These are phyloP conservation scores for Vachellia pachyceras DNA, from an alignment of 306 rosid species.

Conservation along the genomic window DNA sequence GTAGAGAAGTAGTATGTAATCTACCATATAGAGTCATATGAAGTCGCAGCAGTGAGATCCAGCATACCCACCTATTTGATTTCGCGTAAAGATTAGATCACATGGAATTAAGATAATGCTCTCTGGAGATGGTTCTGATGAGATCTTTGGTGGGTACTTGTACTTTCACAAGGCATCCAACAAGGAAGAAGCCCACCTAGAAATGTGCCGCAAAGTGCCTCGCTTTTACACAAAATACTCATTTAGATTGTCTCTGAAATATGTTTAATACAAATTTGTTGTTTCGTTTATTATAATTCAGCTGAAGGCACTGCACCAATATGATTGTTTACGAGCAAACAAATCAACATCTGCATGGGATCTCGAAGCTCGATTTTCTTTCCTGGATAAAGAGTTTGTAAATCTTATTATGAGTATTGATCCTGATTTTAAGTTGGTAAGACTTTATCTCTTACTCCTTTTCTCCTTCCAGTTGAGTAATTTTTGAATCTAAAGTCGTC, in stretches of 20 bases:
- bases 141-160: conserved; percentile 87
- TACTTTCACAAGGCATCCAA: conserved; percentile 96
- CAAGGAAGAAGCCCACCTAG: conserved; percentile 88
- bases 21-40: conserved; percentile 90
- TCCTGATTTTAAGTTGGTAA: conserved; percentile 75
- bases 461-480: background rate
- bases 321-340: conserved; percentile 87
- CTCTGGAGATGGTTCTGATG: conserved; percentile 96
- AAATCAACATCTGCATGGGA: conserved; percentile 93
- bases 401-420: conserved; percentile 66
- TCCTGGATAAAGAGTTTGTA: conserved; percentile 66
- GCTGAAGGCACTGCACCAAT: conserved; percentile 90
- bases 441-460: background rate
- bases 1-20: too few species aligned
- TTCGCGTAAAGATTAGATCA: conserved; percentile 88
- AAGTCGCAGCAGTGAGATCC: conserved; percentile 87
- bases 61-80: conserved; percentile 93
- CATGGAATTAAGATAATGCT: conserved; percentile 90
- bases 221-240: background rate
- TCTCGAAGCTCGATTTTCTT: conserved; percentile 68
- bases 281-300: conserved; percentile 36
- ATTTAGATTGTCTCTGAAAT: background rate
- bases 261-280: background rate
- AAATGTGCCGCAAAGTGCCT: conserved; percentile 84
- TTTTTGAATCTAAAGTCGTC: background rate